A percentile compares a stretch with the other conserved stretches of the same genome.
Conservation (phyloP, 345 rosid species). For the Aegle marmelos region DNA sequence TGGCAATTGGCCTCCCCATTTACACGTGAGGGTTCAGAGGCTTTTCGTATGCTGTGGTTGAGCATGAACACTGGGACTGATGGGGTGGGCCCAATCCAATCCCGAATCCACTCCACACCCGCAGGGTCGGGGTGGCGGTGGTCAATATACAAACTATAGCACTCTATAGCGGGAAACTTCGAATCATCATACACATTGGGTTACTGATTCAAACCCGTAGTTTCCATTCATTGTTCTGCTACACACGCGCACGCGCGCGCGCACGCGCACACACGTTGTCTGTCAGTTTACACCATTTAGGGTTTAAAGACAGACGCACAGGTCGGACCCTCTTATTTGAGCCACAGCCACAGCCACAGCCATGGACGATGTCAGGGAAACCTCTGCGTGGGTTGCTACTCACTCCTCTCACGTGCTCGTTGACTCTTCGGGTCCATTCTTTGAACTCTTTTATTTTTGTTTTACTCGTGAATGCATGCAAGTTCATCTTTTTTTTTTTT, state of each 20-base stretch:
- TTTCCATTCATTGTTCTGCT: too few relatives aligned
- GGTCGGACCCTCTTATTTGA: too few relatives aligned
- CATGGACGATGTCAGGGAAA: slow-evolving; percentile 66
- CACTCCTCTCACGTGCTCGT: slow-evolving; percentile 56
- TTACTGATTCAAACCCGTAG: not conserved
- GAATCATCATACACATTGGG: not conserved
- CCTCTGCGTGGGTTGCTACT: slow-evolving; percentile 62
- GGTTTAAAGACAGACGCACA: not conserved
- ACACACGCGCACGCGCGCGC: too few relatives aligned
- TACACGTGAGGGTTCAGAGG: not conserved
- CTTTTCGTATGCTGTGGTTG: too few relatives aligned
- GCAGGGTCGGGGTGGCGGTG: not conserved
- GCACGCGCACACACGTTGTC: too few relatives aligned
- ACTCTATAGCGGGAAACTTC: slow-evolving; percentile 39
- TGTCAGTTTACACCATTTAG: not conserved
- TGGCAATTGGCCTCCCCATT: not conserved
- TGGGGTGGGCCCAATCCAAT: too few relatives aligned
- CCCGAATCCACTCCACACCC: not conserved
- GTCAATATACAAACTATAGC: not conserved
- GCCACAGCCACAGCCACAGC: not conserved
- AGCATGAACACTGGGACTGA: too few relatives aligned
- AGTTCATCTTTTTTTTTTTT: not conserved
- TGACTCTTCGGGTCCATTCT: slow-evolving; percentile 43
- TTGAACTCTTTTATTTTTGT: not conserved
- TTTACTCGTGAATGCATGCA: not conserved